Conservation (phyloP, 1,139 yeast genomes). For the Entelexis sorbosivorans region DNA sequence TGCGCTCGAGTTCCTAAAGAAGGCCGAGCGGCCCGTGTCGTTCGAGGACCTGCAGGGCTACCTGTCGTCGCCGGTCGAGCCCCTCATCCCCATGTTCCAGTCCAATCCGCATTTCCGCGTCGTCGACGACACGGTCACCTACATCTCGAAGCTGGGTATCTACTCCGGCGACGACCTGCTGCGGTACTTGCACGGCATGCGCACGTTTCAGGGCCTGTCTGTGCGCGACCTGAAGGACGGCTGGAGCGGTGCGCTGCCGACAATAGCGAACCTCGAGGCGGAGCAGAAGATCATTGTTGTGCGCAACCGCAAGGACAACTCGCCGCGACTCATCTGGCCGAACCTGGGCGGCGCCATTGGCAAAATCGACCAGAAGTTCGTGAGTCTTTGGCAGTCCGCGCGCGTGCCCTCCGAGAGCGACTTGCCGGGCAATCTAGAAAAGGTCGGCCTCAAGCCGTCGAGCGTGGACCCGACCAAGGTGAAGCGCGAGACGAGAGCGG, state of each 20-base stretch:
- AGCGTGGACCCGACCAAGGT: constrained; percentile 90
- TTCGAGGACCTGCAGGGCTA: constrained; percentile 51
- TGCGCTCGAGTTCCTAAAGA: constrained; percentile 79
- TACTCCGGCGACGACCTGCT: constrained; percentile 69
- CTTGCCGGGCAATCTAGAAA: constrained; percentile 64
- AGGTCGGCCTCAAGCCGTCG: constrained; percentile 86
- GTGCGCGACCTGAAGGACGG: constrained; percentile 92
- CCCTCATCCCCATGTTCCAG: constrained; percentile 48
- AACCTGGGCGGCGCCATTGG: constrained; percentile 67
- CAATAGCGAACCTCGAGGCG: constrained; percentile 64
- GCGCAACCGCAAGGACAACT: constrained; percentile 82
- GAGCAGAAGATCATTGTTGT: constrained; percentile 69
- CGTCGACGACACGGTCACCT: constrained; percentile 55
- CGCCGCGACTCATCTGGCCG: constrained; percentile 87
- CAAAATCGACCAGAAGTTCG: constrained; percentile 71
- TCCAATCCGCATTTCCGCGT: constrained; percentile 58
- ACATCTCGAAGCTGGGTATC: constrained; percentile 80
- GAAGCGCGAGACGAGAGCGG: constrained; percentile 39
- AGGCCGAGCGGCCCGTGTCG: constrained; percentile 57
- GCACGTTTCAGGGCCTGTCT: constrained; percentile 76
- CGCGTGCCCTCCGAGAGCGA: constrained; percentile 73
- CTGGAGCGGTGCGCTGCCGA: constrained; percentile 83
- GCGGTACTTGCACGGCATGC: constrained; percentile 63
- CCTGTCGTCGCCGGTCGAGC: constrained; percentile 36
- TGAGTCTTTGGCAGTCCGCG: constrained; percentile 65